These are phyloP conservation scores for Poa annua DNA, from an alignment of 176 grass and related monocot species.

Conservation along the genomic window DNA sequence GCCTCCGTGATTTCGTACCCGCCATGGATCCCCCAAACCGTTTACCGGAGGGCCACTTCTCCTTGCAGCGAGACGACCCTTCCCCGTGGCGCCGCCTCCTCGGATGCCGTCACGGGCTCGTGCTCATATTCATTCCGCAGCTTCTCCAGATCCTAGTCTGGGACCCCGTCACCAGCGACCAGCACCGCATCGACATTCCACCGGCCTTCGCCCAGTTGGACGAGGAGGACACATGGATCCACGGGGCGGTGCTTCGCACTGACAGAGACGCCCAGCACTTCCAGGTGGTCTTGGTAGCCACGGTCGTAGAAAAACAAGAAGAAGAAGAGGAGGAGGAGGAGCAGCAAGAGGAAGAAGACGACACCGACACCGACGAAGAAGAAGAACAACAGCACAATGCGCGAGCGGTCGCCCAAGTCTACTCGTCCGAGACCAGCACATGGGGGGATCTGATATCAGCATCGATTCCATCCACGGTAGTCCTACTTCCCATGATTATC, in stretches of 20 bases:
- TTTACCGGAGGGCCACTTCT: background rate
- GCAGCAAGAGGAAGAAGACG: too few relatives aligned
- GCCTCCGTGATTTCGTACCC: background rate
- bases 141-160: background rate
- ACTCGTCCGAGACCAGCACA: background rate
- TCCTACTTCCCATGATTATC: background rate
- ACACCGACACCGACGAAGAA: too few relatives aligned
- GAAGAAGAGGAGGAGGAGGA: too few relatives aligned
- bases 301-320: too few relatives aligned
- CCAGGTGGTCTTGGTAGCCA: background rate
- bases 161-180: background rate
- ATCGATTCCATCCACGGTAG: background rate
- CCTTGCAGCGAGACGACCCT: background rate
- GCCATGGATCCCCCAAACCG: background rate
- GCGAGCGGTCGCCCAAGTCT: background rate
- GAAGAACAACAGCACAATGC: background rate
- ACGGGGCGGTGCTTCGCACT: background rate
- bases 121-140: background rate
- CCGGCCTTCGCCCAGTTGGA: background rate
- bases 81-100: background rate
- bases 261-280: background rate
- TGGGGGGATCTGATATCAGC: background rate
- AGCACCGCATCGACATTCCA: background rate
- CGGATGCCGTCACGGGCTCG: background rate
- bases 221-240: too few relatives aligned